Percentiles rank a stretch among this genome's conserved stretches.
Evolutionary conservation across 495 filamentous ascomycete species (phyloP).

Genomic region (Pseudevernia furfuracea): DNA sequence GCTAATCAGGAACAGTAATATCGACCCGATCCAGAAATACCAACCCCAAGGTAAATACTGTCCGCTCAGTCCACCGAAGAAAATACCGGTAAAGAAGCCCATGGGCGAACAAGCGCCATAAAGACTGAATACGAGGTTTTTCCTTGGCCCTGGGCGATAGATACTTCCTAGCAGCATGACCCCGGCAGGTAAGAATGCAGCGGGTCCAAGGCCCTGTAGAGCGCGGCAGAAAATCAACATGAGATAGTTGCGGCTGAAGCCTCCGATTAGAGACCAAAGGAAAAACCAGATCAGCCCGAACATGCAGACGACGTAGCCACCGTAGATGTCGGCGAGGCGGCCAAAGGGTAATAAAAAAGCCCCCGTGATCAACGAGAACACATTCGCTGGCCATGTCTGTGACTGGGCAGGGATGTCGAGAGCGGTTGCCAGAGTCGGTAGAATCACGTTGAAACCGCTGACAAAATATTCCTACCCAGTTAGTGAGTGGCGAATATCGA

Average conservation of each 20-base stretch:
- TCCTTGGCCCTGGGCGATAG: conserved; percentile 76
- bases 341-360: conserved; percentile 70
- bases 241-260: conserved; percentile 57
- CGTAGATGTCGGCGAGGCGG: conserved; percentile 68
- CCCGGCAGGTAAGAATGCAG: conserved; percentile 67
- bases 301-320: conserved; percentile 63
- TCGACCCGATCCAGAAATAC: conserved; percentile 72
- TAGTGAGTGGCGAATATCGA: conserved; percentile 1
- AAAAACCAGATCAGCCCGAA: conserved; percentile 62
- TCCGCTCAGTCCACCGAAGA: conserved; percentile 63
- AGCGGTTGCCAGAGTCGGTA: conserved; percentile 56
- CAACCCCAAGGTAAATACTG: conserved; percentile 61
- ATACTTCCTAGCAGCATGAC: conserved; percentile 71
- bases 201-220: conserved; percentile 68
- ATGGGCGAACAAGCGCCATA: conserved; percentile 71
- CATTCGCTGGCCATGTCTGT: conserved; percentile 69
- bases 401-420: conserved; percentile 56
- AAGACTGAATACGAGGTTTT: conserved; percentile 75
- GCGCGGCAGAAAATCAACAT: conserved; percentile 72
- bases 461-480: conserved; percentile 61
- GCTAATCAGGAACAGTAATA: conserved; percentile 43
- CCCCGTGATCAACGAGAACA: conserved; percentile 67
- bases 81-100: conserved; percentile 76
- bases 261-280: conserved; percentile 63
- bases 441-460: conserved; percentile 73